A percentile compares a stretch with the other conserved stretches of the same genome.
These are phyloP conservation scores for Ascochyta rabiei DNA, from an alignment of 2,329 filamentous ascomycete genomes.

Conservation along the genomic window DNA sequence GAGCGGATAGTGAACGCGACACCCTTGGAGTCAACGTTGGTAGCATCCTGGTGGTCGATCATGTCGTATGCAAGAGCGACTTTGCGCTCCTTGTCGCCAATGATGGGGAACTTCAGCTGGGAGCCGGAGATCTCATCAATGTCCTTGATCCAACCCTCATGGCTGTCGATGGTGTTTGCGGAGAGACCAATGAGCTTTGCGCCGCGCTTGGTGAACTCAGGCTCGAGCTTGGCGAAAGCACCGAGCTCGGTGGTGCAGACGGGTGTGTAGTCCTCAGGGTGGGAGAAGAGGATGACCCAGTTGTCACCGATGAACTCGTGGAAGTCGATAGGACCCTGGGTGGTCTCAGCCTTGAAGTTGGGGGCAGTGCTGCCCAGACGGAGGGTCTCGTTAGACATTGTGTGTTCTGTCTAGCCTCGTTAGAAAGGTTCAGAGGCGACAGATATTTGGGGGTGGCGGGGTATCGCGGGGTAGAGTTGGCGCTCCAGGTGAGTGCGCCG, in stretches of 20 bases:
- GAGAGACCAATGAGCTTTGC: slow-evolving; percentile 67
- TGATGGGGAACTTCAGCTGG: slow-evolving; percentile 59
- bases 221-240: slow-evolving; percentile 68
- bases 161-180: slow-evolving; percentile 58
- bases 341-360: slow-evolving; percentile 73
- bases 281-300: slow-evolving; percentile 74
- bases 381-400: slow-evolving; percentile 54
- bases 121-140: slow-evolving; percentile 58
- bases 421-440: slow-evolving; percentile 29
- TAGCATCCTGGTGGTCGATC: slow-evolving; percentile 61
- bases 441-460: slow-evolving; percentile 42
- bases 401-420: slow-evolving; percentile 23
- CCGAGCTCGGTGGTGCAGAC: slow-evolving; percentile 69
- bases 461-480: slow-evolving; percentile 21
- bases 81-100: slow-evolving; percentile 60
- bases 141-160: slow-evolving; percentile 60
- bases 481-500: background rate
- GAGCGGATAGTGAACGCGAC: slow-evolving; percentile 68
- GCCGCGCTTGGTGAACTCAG: slow-evolving; percentile 66
- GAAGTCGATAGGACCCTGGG: slow-evolving; percentile 70
- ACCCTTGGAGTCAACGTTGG: slow-evolving; percentile 63
- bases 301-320: slow-evolving; percentile 73
- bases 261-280: slow-evolving; percentile 67
- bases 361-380: slow-evolving; percentile 70
- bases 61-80: slow-evolving; percentile 60